Conservation (phyloP, 2,329 filamentous ascomycete genomes). For the Botrytis fabae region DNA sequence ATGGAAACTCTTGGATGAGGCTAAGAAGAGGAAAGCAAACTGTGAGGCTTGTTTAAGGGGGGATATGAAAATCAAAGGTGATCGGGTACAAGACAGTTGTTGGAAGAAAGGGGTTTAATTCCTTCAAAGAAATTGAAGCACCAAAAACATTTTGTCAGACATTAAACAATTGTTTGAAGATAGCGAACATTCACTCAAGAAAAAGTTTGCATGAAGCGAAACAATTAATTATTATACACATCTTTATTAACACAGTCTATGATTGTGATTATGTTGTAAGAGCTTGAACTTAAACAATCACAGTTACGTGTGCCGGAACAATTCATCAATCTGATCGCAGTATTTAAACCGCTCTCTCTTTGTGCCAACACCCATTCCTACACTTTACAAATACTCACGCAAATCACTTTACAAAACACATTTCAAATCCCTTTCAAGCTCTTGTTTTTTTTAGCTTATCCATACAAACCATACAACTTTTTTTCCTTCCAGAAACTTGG, state of each 20-base stretch:
- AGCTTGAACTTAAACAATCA: not conserved
- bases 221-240: conserved; percentile 8
- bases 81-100: not conserved
- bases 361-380: not conserved
- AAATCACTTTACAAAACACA: not conserved
- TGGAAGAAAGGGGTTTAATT: not conserved
- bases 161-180: not conserved
- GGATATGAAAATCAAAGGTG: not conserved
- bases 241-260: not conserved
- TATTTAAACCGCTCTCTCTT: not conserved
- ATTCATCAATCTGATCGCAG: not conserved
- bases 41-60: not conserved
- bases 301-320: not conserved
- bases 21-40: not conserved
- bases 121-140: not conserved
- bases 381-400: not conserved
- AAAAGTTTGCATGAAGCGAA: not conserved
- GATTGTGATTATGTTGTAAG: not conserved
- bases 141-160: not conserved
- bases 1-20: not conserved
- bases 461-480: not conserved
- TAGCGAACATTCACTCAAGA: not conserved
- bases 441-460: not conserved
- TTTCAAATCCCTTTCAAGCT: not conserved
- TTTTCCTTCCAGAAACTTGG: not conserved